Evolutionary conservation across 139 green algal genomes (phyloP).

Genomic region (Deuterostichococcus epilithicus): DNA sequence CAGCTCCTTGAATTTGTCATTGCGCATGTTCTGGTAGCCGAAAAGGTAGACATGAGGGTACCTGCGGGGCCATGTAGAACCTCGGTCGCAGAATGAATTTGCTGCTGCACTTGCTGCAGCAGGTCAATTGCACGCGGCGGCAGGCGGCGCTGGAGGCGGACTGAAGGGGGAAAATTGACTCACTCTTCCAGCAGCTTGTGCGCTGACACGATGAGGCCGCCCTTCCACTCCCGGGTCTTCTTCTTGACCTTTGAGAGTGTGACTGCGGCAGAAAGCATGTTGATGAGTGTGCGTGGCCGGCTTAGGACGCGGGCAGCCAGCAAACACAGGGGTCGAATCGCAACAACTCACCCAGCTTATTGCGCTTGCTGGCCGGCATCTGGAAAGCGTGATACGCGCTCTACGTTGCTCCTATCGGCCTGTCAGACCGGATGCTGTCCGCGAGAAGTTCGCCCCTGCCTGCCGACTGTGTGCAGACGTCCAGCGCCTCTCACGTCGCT

Average conservation of each 20-base stretch:
- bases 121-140: too few relatives aligned
- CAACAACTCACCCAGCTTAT: constrained; percentile 66
- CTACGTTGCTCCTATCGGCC: too few relatives aligned
- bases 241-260: constrained; percentile 90
- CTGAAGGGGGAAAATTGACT: constrained; percentile 6
- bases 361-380: constrained; percentile 90
- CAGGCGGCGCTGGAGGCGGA: background rate
- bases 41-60: constrained; percentile 84
- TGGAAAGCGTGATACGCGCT: too few relatives aligned
- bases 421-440: too few relatives aligned
- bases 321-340: background rate
- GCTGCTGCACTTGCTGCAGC: background rate
- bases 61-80: constrained; percentile 30
- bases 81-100: background rate
- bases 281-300: background rate
- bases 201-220: constrained; percentile 71
- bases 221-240: constrained; percentile 90
- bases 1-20: constrained; percentile 91
- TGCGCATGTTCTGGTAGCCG: constrained; percentile 87
- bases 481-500: too few relatives aligned
- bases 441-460: too few relatives aligned
- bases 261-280: constrained; percentile 36
- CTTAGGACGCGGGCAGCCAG: background rate
- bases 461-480: too few relatives aligned
- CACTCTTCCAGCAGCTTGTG: constrained; percentile 74